Evolutionary conservation across 345 rosid genomes (phyloP), one percentile per base, ranked within the genome.

Genomic region (Capsella bursapastoris): DNA sequence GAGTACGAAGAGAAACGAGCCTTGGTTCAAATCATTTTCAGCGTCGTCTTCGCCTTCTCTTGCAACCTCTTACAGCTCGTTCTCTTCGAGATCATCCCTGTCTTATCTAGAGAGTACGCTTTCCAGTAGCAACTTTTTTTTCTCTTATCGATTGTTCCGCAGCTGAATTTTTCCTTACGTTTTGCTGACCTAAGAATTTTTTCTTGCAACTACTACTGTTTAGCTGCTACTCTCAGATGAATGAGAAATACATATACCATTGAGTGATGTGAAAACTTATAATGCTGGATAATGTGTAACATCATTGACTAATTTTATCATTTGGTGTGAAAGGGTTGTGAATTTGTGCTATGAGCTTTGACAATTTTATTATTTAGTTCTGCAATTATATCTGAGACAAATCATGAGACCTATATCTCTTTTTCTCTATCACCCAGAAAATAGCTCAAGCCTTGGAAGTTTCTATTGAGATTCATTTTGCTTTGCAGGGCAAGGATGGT

Each of bases 61-160:
- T 90, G 99, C 83, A 95, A 90, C 66, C 99, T 95, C 41, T 89
- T 95, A 41, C 99, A 95, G 87, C 99, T 95, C 66, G 99, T 95
- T 49, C 92, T 95, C 50, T 92, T 92, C 80, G 98, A 95, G 83
- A 95, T 95, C 85, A 90, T 95, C 75, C 97, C 97, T 58, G 81
- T 95, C 31, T 86, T 95, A 55, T 92, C 99, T 76, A 86, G 87
- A 82, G 96, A 92, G 96, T 91, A 82, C 57, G 53, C 66, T 40
- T 59, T 34, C 18, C 41, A 69, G 1, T 32, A 5, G 0, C 2
- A 11, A 12, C 47, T 51, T 55, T 52, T 8, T 50, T 4, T 41
- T 28, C 41, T 16, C 25, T 35, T 53, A 27, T 18, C 14, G 25
- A 51, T 67, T 29, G 43, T 41, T 57, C 22, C 2, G 8, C 43